Base-by-base conservation (phyloP, 768 basidiomycete genomes). In the Amanita rubescens region DNA sequence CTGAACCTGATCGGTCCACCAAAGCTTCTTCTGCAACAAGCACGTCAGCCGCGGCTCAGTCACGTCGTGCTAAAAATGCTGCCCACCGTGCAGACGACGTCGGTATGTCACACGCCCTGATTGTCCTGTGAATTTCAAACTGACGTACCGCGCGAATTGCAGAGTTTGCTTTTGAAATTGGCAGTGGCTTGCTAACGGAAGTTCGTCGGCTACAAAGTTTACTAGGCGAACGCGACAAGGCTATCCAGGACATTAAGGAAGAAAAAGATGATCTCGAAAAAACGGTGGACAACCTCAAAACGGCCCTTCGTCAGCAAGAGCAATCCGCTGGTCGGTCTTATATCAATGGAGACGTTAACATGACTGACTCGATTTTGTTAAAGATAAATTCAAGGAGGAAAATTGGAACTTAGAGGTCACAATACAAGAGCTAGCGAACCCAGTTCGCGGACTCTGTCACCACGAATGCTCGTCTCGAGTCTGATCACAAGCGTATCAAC, bases 161-260 rank as follows among this genome's bases (percentile, higher is more conserved):
- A 89, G 95, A 96, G 74, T 97, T 98, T 61, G 95, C 95, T 37
- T 94, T 96, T 61, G 95, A 98, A 73, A 98, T 98, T 53, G 94
- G 95, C 6, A 94, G 90, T 58, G 88, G 88, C 11, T 74, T 97
- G 47, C 75, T 97, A 27, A 87, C 87, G 7, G 95, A 98, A 71
- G 92, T 97, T 43, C 78, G 94, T 42, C 79, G 95, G 38, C 75
- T 98, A 37, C 95, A 98, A 64, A 87, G 86, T 54, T 77, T 98
- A 55, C 80, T 97, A 38, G 87, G 80, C 14, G 95, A 97, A 69
- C 81, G 92, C 50, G 94, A 97, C 69, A 92, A 93, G 68, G 89
- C 87, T 17, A 82, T 98, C 43, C 86, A 91, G 67, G 89, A 90
- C 62, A 84, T 88, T 78, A 87, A 87, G 62, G 90, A 93, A 71